phyloP scores from a whole-genome alignment of 2,329 filamentous ascomycete genomes.

The Claviceps sp. region DNA sequence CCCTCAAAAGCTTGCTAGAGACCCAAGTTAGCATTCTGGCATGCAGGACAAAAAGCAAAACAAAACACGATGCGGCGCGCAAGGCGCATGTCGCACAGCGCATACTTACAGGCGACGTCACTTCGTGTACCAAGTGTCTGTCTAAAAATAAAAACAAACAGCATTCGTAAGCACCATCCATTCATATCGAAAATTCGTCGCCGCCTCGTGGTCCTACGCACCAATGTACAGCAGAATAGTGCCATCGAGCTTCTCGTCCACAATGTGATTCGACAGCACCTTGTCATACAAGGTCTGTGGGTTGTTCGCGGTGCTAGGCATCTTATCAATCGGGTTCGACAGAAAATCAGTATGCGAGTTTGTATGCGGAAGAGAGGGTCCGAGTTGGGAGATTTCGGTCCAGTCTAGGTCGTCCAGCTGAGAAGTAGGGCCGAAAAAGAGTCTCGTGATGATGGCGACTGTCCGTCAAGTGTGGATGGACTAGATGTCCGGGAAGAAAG shows the following conservation, averaged over 20 bases:
- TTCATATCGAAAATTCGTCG: no score
- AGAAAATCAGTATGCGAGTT: neutral
- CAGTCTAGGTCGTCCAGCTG: neutral
- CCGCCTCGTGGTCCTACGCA: conserved; percentile 26
- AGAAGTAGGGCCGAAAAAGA: neutral
- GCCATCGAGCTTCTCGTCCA: conserved; percentile 89
- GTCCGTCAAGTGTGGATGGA: no score
- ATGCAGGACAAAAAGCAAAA: neutral
- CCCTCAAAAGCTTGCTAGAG: conserved; percentile 89
- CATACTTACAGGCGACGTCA: conserved; percentile 73
- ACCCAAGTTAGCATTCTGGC: neutral
- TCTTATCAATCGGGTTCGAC: conserved; percentile 19
- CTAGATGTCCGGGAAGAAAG: neutral
- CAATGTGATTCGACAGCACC: conserved; percentile 87
- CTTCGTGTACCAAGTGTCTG: conserved; percentile 93
- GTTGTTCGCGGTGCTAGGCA: conserved; percentile 60
- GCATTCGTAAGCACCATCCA: neutral
- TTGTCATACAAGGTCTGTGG: conserved; percentile 94
- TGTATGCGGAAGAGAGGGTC: no score
- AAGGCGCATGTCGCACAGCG: neutral
- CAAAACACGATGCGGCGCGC: no score
- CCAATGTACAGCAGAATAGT: conserved; percentile 89
- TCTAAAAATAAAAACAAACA: conserved; percentile 34
- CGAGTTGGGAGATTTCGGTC: neutral
- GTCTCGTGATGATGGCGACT: no score